Evolutionary conservation across 1,139 yeast genomes (phyloP).

Genomic region (Meyerozyma elateridarum): DNA sequence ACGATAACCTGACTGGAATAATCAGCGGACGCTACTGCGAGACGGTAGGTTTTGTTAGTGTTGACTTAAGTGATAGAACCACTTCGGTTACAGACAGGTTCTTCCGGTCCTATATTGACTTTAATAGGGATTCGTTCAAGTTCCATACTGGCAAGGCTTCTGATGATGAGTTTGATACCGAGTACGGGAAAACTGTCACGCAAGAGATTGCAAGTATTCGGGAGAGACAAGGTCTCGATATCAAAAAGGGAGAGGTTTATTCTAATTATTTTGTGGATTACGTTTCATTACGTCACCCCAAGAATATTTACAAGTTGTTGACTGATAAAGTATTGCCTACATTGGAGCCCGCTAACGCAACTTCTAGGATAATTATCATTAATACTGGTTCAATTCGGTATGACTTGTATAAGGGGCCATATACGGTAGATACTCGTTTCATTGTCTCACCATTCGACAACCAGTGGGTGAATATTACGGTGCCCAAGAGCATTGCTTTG

Average conservation of each 20-base stretch:
- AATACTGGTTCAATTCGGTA: constrained; percentile 90
- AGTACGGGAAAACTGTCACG: constrained; percentile 34
- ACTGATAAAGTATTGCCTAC: constrained; percentile 56
- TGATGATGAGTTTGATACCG: constrained; percentile 37
- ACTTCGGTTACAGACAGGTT: constrained; percentile 19
- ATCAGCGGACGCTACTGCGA: constrained; percentile 94
- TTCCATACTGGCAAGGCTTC: constrained; percentile 46
- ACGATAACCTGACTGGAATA: constrained; percentile 63
- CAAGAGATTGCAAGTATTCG: background rate
- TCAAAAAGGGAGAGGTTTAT: constrained; percentile 66
- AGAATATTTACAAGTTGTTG: constrained; percentile 59
- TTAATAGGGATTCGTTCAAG: constrained; percentile 64
- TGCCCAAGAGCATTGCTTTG: constrained; percentile 50
- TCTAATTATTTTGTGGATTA: constrained; percentile 62
- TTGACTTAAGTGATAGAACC: constrained; percentile 27
- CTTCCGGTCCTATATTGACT: constrained; percentile 73
- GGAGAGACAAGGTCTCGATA: constrained; percentile 32
- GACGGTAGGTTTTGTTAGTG: constrained; percentile 82
- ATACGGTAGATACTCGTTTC: constrained; percentile 74
- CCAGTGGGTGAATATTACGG: constrained; percentile 60
- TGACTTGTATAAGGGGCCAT: constrained; percentile 82
- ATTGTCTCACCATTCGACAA: constrained; percentile 85
- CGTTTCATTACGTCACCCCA: constrained; percentile 58
- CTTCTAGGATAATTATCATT: constrained; percentile 59
- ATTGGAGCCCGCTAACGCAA: constrained; percentile 24